phyloP scores from a whole-genome alignment of 225 moss, liverwort and hornwort species.

The Lunularia cruciata region DNA sequence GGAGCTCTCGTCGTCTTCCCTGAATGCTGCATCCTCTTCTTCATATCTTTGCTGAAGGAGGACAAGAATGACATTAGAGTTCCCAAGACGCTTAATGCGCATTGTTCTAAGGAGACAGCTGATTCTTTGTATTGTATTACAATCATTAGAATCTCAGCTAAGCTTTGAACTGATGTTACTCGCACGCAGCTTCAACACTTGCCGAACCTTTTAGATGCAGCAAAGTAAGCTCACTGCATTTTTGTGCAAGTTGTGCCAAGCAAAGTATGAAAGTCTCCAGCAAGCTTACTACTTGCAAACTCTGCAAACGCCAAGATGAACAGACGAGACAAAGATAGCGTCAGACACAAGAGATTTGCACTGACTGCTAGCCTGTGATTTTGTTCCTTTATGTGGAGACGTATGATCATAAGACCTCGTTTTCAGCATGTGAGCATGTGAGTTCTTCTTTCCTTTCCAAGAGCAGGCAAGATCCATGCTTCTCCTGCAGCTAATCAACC shows the following conservation, averaged over 20 bases:
- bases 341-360: not conserved
- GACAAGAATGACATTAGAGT: not conserved
- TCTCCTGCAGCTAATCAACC: constrained; percentile 1
- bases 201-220: constrained; percentile 27
- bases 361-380: not conserved
- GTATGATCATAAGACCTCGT: not conserved
- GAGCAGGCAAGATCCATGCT: not conserved
- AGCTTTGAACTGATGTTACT: not conserved
- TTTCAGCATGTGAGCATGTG: not conserved
- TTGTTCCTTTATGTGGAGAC: not conserved
- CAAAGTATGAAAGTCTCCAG: constrained; percentile 26
- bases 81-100: too few relatives aligned
- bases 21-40: constrained; percentile 37
- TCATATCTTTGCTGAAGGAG: constrained; percentile 45
- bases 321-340: constrained; percentile 9
- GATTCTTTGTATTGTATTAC: too few relatives aligned
- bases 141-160: too few relatives aligned
- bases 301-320: constrained; percentile 20
- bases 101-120: too few relatives aligned
- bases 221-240: constrained; percentile 22
- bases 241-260: constrained; percentile 23
- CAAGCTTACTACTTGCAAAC: constrained; percentile 21
- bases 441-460: not conserved
- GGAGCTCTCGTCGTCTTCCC: constrained; percentile 19
- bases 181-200: constrained; percentile 19